These are phyloP conservation scores for Ammopiptanthus mongolicus DNA, from an alignment of 306 rosid species.

Conservation along the genomic window DNA sequence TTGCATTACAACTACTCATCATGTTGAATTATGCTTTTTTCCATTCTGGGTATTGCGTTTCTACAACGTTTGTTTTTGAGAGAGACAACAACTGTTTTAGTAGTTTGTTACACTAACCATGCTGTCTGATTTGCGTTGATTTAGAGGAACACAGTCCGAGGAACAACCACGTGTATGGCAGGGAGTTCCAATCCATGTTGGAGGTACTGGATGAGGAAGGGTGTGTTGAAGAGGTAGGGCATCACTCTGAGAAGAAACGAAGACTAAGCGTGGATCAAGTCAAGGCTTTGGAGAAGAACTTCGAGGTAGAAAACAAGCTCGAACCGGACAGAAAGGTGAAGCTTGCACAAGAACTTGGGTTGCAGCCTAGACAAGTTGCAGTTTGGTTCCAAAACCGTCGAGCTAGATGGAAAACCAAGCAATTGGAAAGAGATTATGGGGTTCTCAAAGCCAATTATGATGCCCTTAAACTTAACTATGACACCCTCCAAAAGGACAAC, in stretches of 20 bases:
- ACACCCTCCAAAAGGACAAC: constrained; percentile 63
- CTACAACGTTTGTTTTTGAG: neutral
- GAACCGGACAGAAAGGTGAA: constrained; percentile 88
- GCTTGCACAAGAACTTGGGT: constrained; percentile 85
- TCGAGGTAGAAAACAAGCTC: constrained; percentile 93
- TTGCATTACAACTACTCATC: constrained; percentile 13
- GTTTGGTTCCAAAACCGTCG: constrained; percentile 99
- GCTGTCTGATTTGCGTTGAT: constrained; percentile 20
- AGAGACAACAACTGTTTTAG: neutral
- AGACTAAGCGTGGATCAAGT: constrained; percentile 80
- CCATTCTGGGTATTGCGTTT: neutral
- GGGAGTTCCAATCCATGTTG: constrained; percentile 64
- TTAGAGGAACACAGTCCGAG: constrained; percentile 65
- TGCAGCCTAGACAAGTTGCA: constrained; percentile 91
- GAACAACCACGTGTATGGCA: constrained; percentile 53
- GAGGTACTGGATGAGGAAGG: constrained; percentile 88
- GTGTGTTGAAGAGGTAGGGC: constrained; percentile 57
- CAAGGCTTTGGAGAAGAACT: constrained; percentile 92
- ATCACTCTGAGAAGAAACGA: constrained; percentile 77
- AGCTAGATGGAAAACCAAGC: constrained; percentile 98
- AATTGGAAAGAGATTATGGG: constrained; percentile 83
- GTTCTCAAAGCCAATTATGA: constrained; percentile 69
- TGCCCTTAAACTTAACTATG: constrained; percentile 49
- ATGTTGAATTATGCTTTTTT: neutral
- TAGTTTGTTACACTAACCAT: constrained; percentile 19